phyloP scores from a whole-genome alignment of 2,329 filamentous ascomycete genomes.

The Plectosphaerella cucumerina region DNA sequence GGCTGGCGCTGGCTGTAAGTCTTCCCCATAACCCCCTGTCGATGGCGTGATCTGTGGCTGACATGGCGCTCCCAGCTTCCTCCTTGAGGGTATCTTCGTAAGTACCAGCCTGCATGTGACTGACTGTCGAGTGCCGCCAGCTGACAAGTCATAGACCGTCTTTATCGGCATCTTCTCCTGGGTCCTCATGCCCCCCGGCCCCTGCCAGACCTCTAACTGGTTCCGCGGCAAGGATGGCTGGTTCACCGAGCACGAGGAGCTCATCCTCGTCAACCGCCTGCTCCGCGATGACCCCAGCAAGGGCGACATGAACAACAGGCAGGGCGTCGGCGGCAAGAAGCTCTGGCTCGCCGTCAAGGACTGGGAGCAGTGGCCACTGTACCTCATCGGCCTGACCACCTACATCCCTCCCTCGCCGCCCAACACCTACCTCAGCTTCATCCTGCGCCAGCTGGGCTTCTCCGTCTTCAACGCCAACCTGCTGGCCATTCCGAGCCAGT shows the following conservation, averaged over 20 bases:
- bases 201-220: constrained; percentile 48
- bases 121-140: neutral
- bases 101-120: too few species aligned
- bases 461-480: constrained; percentile 41
- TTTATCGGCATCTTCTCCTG: constrained; percentile 38
- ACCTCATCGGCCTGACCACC: constrained; percentile 45
- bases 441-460: constrained; percentile 37
- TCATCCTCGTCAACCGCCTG: constrained; percentile 58
- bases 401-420: constrained; percentile 39
- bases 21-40: neutral
- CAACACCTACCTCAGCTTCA: constrained; percentile 39
- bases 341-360: constrained; percentile 52
- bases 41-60: neutral
- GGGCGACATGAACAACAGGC: constrained; percentile 55
- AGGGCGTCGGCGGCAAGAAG: constrained; percentile 37
- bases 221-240: constrained; percentile 56
- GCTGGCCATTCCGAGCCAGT: constrained; percentile 38
- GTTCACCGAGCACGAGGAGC: constrained; percentile 58
- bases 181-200: constrained; percentile 40
- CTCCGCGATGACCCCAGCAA: constrained; percentile 58
- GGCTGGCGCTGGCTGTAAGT: constrained; percentile 37
- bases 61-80: constrained; percentile 28
- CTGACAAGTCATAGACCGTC: constrained; percentile 22
- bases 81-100: constrained; percentile 42
- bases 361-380: constrained; percentile 58